Conservation (phyloP, 441 rosid species). For the Euphorbia celastroides region DNA sequence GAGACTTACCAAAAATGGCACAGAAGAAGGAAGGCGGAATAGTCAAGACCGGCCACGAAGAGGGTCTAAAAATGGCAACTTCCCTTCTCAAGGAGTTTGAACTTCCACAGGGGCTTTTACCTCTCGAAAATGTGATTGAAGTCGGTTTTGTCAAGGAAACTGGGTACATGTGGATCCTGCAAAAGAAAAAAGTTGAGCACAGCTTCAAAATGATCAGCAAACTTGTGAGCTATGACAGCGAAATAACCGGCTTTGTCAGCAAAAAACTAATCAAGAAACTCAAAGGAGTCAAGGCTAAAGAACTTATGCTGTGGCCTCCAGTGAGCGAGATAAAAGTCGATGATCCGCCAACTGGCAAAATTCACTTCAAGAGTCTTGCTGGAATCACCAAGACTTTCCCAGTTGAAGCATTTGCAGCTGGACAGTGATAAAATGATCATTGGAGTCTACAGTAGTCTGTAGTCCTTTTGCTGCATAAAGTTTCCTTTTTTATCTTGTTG, state of each 20-base stretch:
- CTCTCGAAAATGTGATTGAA: slow-evolving; percentile 45
- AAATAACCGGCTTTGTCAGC: slow-evolving; percentile 38
- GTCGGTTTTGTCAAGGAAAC: slow-evolving; percentile 41
- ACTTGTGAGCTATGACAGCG: slow-evolving; percentile 45
- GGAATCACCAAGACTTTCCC: slow-evolving; percentile 62
- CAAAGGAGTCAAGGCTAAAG: slow-evolving; percentile 64
- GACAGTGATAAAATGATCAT: slow-evolving; percentile 25
- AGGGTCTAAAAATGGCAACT: slow-evolving; percentile 42
- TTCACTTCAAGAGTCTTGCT: slow-evolving; percentile 59
- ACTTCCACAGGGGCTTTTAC: slow-evolving; percentile 55
- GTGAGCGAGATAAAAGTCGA: slow-evolving; percentile 38
- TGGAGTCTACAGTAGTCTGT: no score
- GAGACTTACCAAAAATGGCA: slow-evolving; percentile 22
- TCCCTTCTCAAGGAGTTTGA: slow-evolving; percentile 47
- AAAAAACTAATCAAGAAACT: slow-evolving; percentile 47
- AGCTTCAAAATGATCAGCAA: slow-evolving; percentile 52
- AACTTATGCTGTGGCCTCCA: slow-evolving; percentile 47
- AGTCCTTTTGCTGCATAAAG: slow-evolving; percentile 12
- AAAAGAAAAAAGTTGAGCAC: slow-evolving; percentile 44
- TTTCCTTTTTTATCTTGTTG: slow-evolving; percentile 3
- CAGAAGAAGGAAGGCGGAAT: slow-evolving; percentile 44
- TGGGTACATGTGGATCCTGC: slow-evolving; percentile 55
- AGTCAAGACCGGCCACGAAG: slow-evolving; percentile 47
- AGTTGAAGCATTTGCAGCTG: slow-evolving; percentile 50
- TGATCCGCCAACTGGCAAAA: slow-evolving; percentile 40